phyloP scores from a whole-genome alignment of 1,284 basidiomycete species.

The Kwoniella shivajii region DNA sequence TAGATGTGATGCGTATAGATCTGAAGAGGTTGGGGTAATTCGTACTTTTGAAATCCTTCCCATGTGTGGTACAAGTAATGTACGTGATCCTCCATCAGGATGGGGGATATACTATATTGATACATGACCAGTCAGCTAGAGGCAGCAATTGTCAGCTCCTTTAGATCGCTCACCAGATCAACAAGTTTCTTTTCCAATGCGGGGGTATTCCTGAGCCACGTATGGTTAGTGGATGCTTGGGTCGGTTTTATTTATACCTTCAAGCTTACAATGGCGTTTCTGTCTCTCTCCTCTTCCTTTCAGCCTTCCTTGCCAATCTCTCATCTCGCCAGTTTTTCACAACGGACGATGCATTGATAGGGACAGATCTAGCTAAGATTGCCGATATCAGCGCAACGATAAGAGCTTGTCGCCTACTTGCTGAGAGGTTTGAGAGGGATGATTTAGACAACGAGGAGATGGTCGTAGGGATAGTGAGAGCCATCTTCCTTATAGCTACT shows the following conservation, averaged over 20 bases:
- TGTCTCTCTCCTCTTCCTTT: slow-evolving; percentile 36
- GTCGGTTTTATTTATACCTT: background rate
- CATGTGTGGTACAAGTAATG: slow-evolving; percentile 67
- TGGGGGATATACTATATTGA: slow-evolving; percentile 49
- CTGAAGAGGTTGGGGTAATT: slow-evolving; percentile 49
- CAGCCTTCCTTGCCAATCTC: slow-evolving; percentile 25
- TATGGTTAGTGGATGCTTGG: background rate
- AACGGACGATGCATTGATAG: slow-evolving; percentile 10
- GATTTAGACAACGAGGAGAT: background rate
- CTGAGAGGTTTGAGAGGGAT: slow-evolving; percentile 3
- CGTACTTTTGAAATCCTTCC: slow-evolving; percentile 64
- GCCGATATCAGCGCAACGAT: slow-evolving; percentile 24
- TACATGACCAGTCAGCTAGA: background rate
- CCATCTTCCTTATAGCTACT: background rate
- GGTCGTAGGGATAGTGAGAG: background rate
- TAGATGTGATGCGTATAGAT: slow-evolving; percentile 37
- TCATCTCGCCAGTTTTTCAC: slow-evolving; percentile 37
- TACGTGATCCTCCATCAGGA: slow-evolving; percentile 63
- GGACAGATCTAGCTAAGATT: slow-evolving; percentile 28
- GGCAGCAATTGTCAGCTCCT: background rate
- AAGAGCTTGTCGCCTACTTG: slow-evolving; percentile 21
- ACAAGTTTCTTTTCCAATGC: slow-evolving; percentile 54
- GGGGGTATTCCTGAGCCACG: slow-evolving; percentile 44
- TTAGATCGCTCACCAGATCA: slow-evolving; percentile 42
- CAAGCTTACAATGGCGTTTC: slow-evolving; percentile 50